phyloP scores from a whole-genome alignment of 2,329 filamentous ascomycete species.

The Exophiala xenobiotica region DNA sequence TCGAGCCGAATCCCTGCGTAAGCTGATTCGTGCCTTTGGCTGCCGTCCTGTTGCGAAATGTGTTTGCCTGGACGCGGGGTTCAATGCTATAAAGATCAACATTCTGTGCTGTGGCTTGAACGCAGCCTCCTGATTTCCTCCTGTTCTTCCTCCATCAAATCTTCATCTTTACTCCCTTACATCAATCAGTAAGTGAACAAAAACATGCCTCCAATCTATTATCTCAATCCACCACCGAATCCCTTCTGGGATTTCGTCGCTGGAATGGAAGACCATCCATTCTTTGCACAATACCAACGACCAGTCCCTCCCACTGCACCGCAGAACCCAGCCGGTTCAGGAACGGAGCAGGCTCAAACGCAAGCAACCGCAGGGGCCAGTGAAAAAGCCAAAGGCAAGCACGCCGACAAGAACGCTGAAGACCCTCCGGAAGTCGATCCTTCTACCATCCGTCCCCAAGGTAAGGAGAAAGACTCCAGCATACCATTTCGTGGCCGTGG shows the following conservation, averaged over 20 bases:
- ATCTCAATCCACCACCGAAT: constrained; percentile 41
- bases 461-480: constrained; percentile 1
- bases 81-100: constrained; percentile 15
- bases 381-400: constrained; percentile 26
- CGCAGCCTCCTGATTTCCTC: background rate
- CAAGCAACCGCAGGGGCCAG: constrained; percentile 32
- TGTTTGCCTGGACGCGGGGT: constrained; percentile 27
- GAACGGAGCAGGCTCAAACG: constrained; percentile 42
- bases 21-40: constrained; percentile 17
- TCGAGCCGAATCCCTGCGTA: constrained; percentile 19
- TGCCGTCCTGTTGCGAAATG: constrained; percentile 11
- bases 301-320: constrained; percentile 35
- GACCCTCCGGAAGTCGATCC: constrained; percentile 30
- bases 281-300: constrained; percentile 41
- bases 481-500: constrained; percentile 28
- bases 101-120: constrained; percentile 1
- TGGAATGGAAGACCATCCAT: constrained; percentile 51
- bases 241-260: constrained; percentile 59
- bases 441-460: constrained; percentile 22
- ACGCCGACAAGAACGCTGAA: constrained; percentile 21
- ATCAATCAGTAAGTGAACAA: background rate
- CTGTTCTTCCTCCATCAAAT: background rate
- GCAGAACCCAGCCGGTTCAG: constrained; percentile 27
- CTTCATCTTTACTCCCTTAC: background rate
- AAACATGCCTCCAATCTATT: constrained; percentile 54